Evolutionary conservation across 805 yeast genomes (phyloP), one percentile per base, ranked within the genome.

Genomic region (Blastobotrys mokoenaii): DNA sequence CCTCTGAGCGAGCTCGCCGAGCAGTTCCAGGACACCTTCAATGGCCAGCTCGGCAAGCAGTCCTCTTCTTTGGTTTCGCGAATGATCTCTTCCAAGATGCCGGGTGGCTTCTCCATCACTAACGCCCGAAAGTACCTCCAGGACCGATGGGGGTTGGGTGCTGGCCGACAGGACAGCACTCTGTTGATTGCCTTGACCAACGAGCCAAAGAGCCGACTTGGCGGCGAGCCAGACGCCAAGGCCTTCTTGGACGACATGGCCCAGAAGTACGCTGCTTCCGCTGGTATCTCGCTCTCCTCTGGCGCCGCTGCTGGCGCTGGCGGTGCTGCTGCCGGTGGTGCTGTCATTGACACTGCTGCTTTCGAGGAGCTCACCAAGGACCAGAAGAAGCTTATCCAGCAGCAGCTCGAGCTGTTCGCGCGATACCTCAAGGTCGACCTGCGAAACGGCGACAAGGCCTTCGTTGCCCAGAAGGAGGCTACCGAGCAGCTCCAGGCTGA

Each of bases 71-170:
- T 93, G 59, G 73, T 90, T 52, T 85, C 95, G 51, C 82, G 97
- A 70, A 75, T 93, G 61, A 84, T 89, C 73, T 81, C 97, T 9
- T 83, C 97, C 25, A 93, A 93, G 73, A 93, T 93, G 97, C 97
- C 99, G 45, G 99, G 99, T 76, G 99, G 99, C 16, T 93, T 90
- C 69, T 84, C 95, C 40, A 82, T 90, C 57, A 82, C 96, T 51
- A 72, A 77, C 53, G 95, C 96, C 43, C 83, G 97, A 74, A 87
- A 89, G 67, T 85, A 93, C 70, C 77, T 93, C 65, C 89, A 84
- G 70, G 63, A 89, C 38, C 80, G 90, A 67, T 93, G 85, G 85
- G 98, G 98, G 56, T 76, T 93, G 58, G 94, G 84, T 54, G 51
- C 84, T 40, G 96, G 97, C 58, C 82, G 97, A 73, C 97, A 90